These are phyloP conservation scores for Adansonia digitata DNA, from an alignment of 345 rosid species.

Conservation along the genomic window DNA sequence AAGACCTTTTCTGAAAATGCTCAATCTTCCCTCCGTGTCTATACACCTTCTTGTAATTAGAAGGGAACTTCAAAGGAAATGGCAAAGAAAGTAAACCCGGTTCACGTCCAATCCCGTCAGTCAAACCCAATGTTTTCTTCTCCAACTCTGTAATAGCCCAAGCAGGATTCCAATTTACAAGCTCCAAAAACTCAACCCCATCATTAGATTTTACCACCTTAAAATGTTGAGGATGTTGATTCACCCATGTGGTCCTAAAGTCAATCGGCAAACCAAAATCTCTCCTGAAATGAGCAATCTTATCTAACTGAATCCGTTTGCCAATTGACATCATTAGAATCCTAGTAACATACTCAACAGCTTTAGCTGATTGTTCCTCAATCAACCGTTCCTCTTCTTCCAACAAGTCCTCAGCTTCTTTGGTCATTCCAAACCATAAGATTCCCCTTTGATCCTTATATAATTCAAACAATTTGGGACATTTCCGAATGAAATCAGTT, in stretches of 20 bases:
- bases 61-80: slow-evolving; percentile 70
- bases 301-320: slow-evolving; percentile 51
- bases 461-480: slow-evolving; percentile 68
- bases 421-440: slow-evolving; percentile 77
- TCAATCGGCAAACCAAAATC: slow-evolving; percentile 80
- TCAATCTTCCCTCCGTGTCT: slow-evolving; percentile 69
- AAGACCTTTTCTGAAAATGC: slow-evolving; percentile 73
- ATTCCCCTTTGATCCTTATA: slow-evolving; percentile 67
- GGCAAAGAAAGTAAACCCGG: slow-evolving; percentile 69
- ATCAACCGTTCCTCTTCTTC: slow-evolving; percentile 52
- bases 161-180: slow-evolving; percentile 71
- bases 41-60: slow-evolving; percentile 63
- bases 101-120: slow-evolving; percentile 29
- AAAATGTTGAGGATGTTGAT: slow-evolving; percentile 58
- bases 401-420: slow-evolving; percentile 25
- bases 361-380: slow-evolving; percentile 51
- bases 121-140: slow-evolving; percentile 48
- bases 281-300: slow-evolving; percentile 65
- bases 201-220: slow-evolving; percentile 41
- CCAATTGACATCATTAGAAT: slow-evolving; percentile 69
- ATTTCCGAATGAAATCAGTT: slow-evolving; percentile 57
- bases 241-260: slow-evolving; percentile 61
- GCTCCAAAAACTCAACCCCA: slow-evolving; percentile 55
- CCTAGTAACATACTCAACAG: slow-evolving; percentile 71
- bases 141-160: slow-evolving; percentile 81